Evolutionary conservation across 345 rosid genomes (phyloP).

Genomic region (Mangifera indica): DNA sequence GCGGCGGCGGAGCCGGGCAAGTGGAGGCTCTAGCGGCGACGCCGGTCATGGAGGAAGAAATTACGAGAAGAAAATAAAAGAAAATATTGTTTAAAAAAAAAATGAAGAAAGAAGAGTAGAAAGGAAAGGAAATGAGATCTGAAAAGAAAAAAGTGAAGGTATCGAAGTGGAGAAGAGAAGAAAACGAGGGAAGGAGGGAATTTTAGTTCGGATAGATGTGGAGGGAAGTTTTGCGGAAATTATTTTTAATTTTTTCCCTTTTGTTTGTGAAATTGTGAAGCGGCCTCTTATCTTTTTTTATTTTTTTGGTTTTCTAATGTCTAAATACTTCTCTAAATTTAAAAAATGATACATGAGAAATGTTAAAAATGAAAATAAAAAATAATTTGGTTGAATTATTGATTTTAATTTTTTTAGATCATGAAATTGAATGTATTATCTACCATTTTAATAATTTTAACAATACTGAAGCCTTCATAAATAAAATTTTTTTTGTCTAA

Average conservation of each 20-base stretch:
- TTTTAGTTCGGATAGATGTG: constrained; percentile 66
- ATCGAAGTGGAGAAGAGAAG: constrained; percentile 24
- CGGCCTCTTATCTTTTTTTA: too few species aligned
- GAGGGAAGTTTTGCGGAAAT: constrained; percentile 50
- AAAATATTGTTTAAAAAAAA: not conserved
- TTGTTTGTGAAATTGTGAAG: not conserved
- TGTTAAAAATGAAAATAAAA: too few species aligned
- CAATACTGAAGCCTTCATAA: too few species aligned
- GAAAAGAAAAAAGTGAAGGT: constrained; percentile 21
- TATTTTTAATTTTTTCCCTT: not conserved
- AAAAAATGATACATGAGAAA: not conserved
- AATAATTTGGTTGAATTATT: too few species aligned
- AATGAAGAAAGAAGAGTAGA: not conserved
- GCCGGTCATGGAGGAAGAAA: constrained; percentile 46
- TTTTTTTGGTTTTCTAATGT: too few species aligned
- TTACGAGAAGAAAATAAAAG: not conserved
- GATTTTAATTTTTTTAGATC: too few species aligned
- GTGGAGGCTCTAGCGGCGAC: constrained; percentile 50
- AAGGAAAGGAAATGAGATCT: constrained; percentile 18
- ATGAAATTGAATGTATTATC: too few species aligned
- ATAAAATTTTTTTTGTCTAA: too few species aligned
- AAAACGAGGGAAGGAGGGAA: constrained; percentile 80
- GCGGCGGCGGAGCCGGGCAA: constrained; percentile 36
- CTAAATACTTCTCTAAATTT: too few species aligned
- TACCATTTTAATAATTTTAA: too few species aligned